Evolutionary conservation across 192 early-diverging fungal species (phyloP), one percentile per base, ranked within the genome.

Genomic region (Phycomyces blakesleeanus): DNA sequence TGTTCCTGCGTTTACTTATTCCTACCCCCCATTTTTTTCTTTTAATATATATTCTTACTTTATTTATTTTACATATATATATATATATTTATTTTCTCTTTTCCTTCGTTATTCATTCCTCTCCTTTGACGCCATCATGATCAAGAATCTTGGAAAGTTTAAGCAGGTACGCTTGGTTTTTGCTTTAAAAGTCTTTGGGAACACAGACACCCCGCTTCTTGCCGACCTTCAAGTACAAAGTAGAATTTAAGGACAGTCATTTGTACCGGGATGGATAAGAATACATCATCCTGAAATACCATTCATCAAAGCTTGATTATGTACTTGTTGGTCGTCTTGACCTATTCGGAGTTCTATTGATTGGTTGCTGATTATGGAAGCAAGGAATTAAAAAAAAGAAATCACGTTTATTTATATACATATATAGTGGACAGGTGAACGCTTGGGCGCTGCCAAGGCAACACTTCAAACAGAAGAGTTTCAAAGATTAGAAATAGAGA

Each of bases 401-500:
- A 24, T 5, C 29, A 56, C 27, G 26, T 39, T 50, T 38, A 38
- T 59, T 24, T 44, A 51, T 40, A 37, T 47, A 12, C n/a, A 57
- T 44, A 38, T 42, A 38, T 71, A 85, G 83, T 84, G 86, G 76
- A 89, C 88, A n/a, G 89, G 86, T 59, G 93, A 96, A 71, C 84
- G 87, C 55, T 75, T 94, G 44, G 91, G 93, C 14, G 74, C 79
- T 51, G 72, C 80, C 25, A 81, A 83, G 50, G 83, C 77, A 57
- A 88, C 90, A 15, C 83, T 89, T 44, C 87, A 87, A 21, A 83
- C 82, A 62, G 93, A 93, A 14, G 94, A 96, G 42, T 93, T 95
- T 71, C 88, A 87, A 61, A 76, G 85, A 11, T 76, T 96, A 37
- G 84, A 92, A 67, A 66, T 78, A 14, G 89, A 93, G 49, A 93